Evolutionary conservation across 257 asterid species (phyloP).

Genomic region (Solanum paucissectum): DNA sequence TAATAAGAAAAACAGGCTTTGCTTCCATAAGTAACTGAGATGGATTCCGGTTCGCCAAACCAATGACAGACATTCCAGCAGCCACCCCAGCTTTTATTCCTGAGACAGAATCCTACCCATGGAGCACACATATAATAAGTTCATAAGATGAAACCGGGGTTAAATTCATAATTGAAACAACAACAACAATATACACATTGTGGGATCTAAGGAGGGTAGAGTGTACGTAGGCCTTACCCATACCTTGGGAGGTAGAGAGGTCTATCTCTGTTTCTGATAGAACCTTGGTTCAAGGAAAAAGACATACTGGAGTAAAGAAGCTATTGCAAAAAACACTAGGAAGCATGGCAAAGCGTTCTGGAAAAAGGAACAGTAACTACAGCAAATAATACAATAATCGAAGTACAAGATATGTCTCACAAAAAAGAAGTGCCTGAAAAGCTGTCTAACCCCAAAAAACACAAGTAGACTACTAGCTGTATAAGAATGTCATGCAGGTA

Average conservation of each 20-base stretch:
- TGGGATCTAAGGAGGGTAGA: too few species aligned
- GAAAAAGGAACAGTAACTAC: background rate
- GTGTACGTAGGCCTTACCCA: background rate
- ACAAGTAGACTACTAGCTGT: background rate
- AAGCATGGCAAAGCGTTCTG: background rate
- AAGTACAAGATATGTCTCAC: background rate
- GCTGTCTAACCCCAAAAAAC: background rate
- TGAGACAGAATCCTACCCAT: slow-evolving; percentile 66
- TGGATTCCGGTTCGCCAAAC: slow-evolving; percentile 72
- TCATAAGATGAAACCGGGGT: background rate
- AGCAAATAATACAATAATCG: too few species aligned
- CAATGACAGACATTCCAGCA: slow-evolving; percentile 74
- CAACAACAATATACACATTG: background rate
- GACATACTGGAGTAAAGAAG: background rate
- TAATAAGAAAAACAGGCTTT: slow-evolving; percentile 61
- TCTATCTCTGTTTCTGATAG: background rate
- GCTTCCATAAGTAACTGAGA: slow-evolving; percentile 49
- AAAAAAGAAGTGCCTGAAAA: background rate
- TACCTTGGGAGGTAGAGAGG: background rate
- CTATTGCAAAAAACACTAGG: background rate
- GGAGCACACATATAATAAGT: background rate
- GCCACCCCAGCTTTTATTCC: slow-evolving; percentile 94
- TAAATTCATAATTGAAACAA: background rate
- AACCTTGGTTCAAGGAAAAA: background rate
- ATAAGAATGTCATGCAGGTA: background rate